Percentiles rank a stretch among this genome's conserved stretches.
phyloP scores from a whole-genome alignment of 768 basidiomycete genomes.

The Suillus subluteus region DNA sequence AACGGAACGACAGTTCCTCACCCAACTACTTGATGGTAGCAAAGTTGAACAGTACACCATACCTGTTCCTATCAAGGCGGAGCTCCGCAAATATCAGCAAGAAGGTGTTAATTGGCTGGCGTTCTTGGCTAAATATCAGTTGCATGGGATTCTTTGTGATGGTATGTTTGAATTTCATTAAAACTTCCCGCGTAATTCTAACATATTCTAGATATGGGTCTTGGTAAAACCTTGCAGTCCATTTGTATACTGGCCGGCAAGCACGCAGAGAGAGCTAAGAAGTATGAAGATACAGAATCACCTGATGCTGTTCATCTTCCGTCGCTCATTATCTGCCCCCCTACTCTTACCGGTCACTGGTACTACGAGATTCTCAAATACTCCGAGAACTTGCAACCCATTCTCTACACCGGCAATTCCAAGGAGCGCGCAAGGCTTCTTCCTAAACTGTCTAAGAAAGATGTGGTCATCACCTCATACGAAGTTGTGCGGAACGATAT shows the following conservation, averaged over 20 bases:
- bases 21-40: slow-evolving; percentile 90
- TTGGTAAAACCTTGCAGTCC: slow-evolving; percentile 97
- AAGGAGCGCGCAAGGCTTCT: slow-evolving; percentile 77
- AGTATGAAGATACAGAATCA: slow-evolving; percentile 63
- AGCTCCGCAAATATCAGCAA: slow-evolving; percentile 95
- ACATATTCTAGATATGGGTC: slow-evolving; percentile 83
- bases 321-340: slow-evolving; percentile 94
- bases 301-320: slow-evolving; percentile 86
- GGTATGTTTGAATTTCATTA: slow-evolving; percentile 51
- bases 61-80: slow-evolving; percentile 88
- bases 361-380: slow-evolving; percentile 98
- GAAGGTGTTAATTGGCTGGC: slow-evolving; percentile 99
- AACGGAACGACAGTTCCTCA: slow-evolving; percentile 87
- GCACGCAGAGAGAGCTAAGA: slow-evolving; percentile 82
- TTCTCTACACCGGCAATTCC: slow-evolving; percentile 88
- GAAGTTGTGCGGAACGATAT: slow-evolving; percentile 98
- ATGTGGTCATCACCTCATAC: slow-evolving; percentile 96
- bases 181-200: background rate
- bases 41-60: slow-evolving; percentile 92
- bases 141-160: slow-evolving; percentile 97
- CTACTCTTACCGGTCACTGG: slow-evolving; percentile 98
- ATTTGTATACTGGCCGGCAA: slow-evolving; percentile 97
- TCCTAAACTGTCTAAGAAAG: slow-evolving; percentile 66
- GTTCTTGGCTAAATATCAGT: slow-evolving; percentile 95
- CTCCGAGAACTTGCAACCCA: slow-evolving; percentile 76